Evolutionary conservation across 1,284 basidiomycete species (phyloP).

Genomic region (Microbotryum violaceum): DNA sequence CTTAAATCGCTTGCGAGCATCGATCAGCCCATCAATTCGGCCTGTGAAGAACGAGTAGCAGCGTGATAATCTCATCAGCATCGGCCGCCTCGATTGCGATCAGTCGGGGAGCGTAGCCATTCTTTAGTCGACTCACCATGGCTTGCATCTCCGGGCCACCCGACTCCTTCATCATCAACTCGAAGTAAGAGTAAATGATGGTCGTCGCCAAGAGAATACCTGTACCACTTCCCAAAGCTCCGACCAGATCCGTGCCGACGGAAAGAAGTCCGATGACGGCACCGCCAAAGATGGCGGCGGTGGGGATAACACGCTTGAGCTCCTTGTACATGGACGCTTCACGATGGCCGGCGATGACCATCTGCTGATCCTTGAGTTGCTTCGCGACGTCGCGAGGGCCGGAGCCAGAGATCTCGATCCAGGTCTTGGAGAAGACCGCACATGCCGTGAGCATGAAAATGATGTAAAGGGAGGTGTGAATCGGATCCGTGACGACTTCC

Average conservation of each 20-base stretch:
- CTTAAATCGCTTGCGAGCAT: too few relatives aligned
- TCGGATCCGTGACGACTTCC: conserved; percentile 78
- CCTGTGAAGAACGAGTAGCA: neutral
- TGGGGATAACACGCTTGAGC: conserved; percentile 93
- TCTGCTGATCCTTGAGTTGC: conserved; percentile 96
- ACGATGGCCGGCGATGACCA: conserved; percentile 97
- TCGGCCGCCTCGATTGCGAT: neutral
- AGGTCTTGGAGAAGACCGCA: conserved; percentile 96
- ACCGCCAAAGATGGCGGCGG: conserved; percentile 92
- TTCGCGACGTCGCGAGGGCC: conserved; percentile 94
- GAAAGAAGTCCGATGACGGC: conserved; percentile 88
- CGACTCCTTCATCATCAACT: conserved; percentile 46
- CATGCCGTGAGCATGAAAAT: conserved; percentile 88
- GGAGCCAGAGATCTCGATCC: conserved; percentile 96
- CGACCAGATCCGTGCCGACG: conserved; percentile 93
- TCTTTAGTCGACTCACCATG: neutral
- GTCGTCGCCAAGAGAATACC: conserved; percentile 50
- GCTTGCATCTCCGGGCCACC: conserved; percentile 6
- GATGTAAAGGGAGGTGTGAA: conserved; percentile 89
- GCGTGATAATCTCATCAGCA: neutral
- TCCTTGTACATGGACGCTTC: conserved; percentile 99
- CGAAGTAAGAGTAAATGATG: conserved; percentile 41
- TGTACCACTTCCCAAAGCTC: conserved; percentile 91
- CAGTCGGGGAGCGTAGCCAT: neutral
- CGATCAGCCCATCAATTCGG: neutral